Base-by-base conservation (phyloP, 805 yeast genomes). In the Wickerhamomyces pijperi region DNA sequence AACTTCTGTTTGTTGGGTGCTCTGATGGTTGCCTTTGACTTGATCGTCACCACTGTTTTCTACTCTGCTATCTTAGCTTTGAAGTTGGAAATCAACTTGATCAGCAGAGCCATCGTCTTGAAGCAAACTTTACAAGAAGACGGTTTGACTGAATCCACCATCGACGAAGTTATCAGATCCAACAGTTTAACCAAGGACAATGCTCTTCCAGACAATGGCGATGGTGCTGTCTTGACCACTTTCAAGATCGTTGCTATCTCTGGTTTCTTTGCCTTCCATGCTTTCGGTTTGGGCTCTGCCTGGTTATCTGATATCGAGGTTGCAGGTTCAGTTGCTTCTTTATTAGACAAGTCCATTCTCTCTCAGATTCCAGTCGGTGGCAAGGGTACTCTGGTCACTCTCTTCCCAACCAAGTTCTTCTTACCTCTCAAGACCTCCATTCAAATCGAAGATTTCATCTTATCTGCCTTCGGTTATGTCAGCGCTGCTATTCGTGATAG, bases 71-170 rank as follows among this genome's bases (percentile, higher is more conserved):
- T 85, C 39, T 71, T 90, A 48, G 78, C 95, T 3, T 70, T 90
- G 58, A 90, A 90, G 62, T 77, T 90, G 35, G 96, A 92, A 60
- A 85, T 90, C 58, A 77, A 76, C 56, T 69, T 83, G 43, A 92
- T 92, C 40, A 85, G 88, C 60, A 76, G 85, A 47, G 82, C 86
- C 36, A 77, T 84, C 42, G 74, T 76, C 40, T 72, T 87, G 55
- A 78, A 81, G 55, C 77, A 75, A 45, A 86, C 84, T 21, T 67
- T 90, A 46, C 92, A 88, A 64, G 98, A 90, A 57, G 98, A 90
- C 54, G 97, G 98, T 19, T 74, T 90, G 28, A 71, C 82, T 34
- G 74, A 76, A 32, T 58, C 65, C 36, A 82, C 82, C 28, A 96
- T 96, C 11, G 77, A 74, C 46, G 70, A 76, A 31, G 88, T 87